These are phyloP conservation scores for Mycena filopes DNA, from an alignment of 768 basidiomycete genomes.

Conservation along the genomic window DNA sequence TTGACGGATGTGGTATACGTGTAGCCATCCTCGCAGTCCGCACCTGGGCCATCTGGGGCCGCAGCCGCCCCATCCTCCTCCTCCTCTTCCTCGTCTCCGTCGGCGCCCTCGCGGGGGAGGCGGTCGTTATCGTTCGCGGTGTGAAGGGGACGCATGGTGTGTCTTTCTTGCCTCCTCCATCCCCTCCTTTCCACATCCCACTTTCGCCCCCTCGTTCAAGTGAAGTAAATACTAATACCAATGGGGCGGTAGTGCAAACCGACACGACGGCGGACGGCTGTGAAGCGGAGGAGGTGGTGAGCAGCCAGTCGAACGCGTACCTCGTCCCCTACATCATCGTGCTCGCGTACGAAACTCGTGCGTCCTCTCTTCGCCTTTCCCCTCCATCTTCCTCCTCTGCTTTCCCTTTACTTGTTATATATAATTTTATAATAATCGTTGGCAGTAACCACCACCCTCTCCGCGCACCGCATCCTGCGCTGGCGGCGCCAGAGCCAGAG, in stretches of 20 bases:
- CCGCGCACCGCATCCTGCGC: too few species aligned
- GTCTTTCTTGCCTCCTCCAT: not conserved
- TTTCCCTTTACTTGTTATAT: too few species aligned
- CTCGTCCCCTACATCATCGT: slow-evolving; percentile 22
- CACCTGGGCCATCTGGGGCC: slow-evolving; percentile 41
- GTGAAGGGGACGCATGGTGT: slow-evolving; percentile 13
- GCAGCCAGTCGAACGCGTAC: slow-evolving; percentile 9
- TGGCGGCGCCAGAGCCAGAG: too few species aligned
- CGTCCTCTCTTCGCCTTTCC: not conserved
- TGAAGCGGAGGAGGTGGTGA: too few species aligned
- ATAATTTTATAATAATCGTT: too few species aligned
- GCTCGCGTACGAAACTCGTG: slow-evolving; percentile 28
- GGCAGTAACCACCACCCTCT: too few species aligned
- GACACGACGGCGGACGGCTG: too few species aligned
- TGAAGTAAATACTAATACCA: too few species aligned
- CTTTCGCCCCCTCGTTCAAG: too few species aligned
- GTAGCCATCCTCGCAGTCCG: slow-evolving; percentile 37
- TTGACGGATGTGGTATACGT: too few species aligned
- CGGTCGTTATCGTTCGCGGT: slow-evolving; percentile 1
- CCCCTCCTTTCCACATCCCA: not conserved
- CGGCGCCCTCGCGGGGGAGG: slow-evolving; percentile 4
- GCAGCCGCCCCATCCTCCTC: slow-evolving; percentile 19
- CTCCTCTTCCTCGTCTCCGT: slow-evolving; percentile 18
- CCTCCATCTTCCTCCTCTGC: too few species aligned
- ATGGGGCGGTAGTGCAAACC: too few species aligned